These are phyloP conservation scores for Didymella segeticola DNA, from an alignment of 2,329 filamentous ascomycete species.

Conservation along the genomic window DNA sequence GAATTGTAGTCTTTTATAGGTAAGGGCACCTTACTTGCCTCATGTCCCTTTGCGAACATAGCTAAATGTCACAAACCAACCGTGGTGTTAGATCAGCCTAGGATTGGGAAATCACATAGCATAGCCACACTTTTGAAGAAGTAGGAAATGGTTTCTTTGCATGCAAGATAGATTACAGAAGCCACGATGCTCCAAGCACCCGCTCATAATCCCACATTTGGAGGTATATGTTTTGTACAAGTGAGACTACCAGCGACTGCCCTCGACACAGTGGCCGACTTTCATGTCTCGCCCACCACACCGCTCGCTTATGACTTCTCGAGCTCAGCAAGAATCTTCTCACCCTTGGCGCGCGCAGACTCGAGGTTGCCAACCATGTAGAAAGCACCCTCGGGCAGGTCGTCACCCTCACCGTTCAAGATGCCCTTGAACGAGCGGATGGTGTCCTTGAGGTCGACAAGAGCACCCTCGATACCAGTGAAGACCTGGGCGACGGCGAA, in stretches of 20 bases:
- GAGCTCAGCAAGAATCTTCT: slow-evolving; percentile 98
- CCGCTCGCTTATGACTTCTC: slow-evolving; percentile 58
- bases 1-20: too few species aligned
- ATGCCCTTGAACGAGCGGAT: slow-evolving; percentile 98
- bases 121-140: slow-evolving; percentile 19
- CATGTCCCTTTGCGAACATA: neutral
- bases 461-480: slow-evolving; percentile 93
- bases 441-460: slow-evolving; percentile 98
- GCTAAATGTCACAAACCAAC: too few species aligned
- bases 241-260: slow-evolving; percentile 43
- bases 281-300: slow-evolving; percentile 44
- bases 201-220: slow-evolving; percentile 43
- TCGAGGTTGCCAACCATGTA: slow-evolving; percentile 99
- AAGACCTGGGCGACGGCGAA: slow-evolving; percentile 90
- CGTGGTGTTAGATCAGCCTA: too few species aligned
- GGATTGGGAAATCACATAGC: neutral
- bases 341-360: slow-evolving; percentile 92
- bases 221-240: slow-evolving; percentile 50
- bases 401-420: slow-evolving; percentile 91
- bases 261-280: slow-evolving; percentile 42
- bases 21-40: too few species aligned
- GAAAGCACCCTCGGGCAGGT: slow-evolving; percentile 91
- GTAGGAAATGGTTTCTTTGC: slow-evolving; percentile 46
- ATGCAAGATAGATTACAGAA: slow-evolving; percentile 51
- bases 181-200: slow-evolving; percentile 45